Evolutionary conservation across 305 asterid genomes (phyloP).

Genomic region (Fraxinus sp.): DNA sequence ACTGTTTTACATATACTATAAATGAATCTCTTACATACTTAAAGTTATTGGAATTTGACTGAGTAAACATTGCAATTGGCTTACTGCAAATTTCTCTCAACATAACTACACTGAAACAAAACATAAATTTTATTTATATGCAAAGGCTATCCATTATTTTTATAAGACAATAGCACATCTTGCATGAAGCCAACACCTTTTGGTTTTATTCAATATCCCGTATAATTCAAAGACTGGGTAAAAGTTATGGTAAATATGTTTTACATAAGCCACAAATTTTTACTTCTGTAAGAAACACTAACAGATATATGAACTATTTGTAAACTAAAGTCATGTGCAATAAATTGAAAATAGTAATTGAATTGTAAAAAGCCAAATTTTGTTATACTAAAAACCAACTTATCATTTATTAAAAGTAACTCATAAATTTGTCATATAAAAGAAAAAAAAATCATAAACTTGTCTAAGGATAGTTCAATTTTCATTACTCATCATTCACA

Average conservation of each 20-base stretch:
- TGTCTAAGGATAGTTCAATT: too few species aligned
- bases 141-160: background rate
- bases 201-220: conserved; percentile 1
- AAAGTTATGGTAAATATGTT: conserved; percentile 18
- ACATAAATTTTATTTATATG: conserved; percentile 1
- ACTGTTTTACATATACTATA: conserved; percentile 6
- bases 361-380: background rate
- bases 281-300: conserved; percentile 10
- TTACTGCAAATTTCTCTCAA: conserved; percentile 92
- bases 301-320: background rate
- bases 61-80: conserved; percentile 95
- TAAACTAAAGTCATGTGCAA: conserved; percentile 20
- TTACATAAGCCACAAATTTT: background rate
- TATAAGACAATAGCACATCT: conserved; percentile 16
- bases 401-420: too few species aligned
- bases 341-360: conserved; percentile 1
- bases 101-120: conserved; percentile 55
- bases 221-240: conserved; percentile 15
- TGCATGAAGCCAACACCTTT: conserved; percentile 13
- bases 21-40: conserved; percentile 49
- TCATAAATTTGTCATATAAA: too few species aligned
- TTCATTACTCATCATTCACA: too few species aligned
- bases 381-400: too few species aligned
- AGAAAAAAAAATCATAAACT: too few species aligned
- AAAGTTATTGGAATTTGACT: conserved; percentile 97